Conservation (phyloP, 805 yeast genomes). For the Ogataea pilisensis region DNA sequence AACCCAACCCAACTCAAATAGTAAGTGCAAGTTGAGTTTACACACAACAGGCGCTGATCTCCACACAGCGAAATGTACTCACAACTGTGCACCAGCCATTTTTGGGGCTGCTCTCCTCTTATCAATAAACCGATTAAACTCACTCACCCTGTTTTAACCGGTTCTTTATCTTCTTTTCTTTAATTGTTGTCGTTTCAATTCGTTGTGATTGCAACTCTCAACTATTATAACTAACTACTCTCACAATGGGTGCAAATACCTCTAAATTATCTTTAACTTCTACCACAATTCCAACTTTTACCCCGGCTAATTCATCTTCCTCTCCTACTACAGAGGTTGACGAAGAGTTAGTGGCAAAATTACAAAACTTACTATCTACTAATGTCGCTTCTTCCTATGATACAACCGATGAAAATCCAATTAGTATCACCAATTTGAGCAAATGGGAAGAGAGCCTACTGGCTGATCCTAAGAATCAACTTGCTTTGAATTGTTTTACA, state of each 20-base stretch:
- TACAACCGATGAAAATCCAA: conserved; percentile 28
- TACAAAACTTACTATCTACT: conserved; percentile 22
- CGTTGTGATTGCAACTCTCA: too few relatives aligned
- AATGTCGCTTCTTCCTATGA: conserved; percentile 8
- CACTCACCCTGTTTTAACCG: too few relatives aligned
- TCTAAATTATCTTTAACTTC: conserved; percentile 14
- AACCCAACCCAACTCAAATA: too few relatives aligned
- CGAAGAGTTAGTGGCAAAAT: conserved; percentile 29
- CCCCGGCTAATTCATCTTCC: conserved; percentile 9
- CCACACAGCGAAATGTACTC: too few relatives aligned
- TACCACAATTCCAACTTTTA: conserved; percentile 15
- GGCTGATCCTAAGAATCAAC: conserved; percentile 44
- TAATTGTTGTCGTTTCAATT: too few relatives aligned
- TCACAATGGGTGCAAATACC: conserved; percentile 25
- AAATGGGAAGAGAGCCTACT: conserved; percentile 45
- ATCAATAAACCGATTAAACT: too few relatives aligned
- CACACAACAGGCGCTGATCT: too few relatives aligned
- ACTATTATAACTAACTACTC: too few relatives aligned
- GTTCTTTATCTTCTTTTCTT: too few relatives aligned
- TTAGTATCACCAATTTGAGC: conserved; percentile 30
- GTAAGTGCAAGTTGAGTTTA: too few relatives aligned
- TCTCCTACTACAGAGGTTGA: conserved; percentile 18
- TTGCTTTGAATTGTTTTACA: conserved; percentile 53
- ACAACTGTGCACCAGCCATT: too few relatives aligned
- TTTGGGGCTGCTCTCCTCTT: too few relatives aligned